Evolutionary conservation across 768 basidiomycete genomes (phyloP).

Genomic region (Albatrellus ellisii): DNA sequence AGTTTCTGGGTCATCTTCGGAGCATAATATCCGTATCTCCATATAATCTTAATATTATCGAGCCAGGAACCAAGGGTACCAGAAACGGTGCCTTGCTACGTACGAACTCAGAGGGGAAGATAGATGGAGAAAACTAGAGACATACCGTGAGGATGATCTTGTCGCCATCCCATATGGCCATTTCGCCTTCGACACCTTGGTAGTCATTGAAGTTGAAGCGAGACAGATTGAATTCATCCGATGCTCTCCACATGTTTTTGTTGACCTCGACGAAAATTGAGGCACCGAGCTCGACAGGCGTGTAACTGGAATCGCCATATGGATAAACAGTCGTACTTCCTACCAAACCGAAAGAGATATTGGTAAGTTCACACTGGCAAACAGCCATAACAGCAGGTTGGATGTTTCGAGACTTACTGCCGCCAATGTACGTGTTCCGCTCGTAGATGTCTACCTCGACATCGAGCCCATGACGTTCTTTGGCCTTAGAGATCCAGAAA

Average conservation of each 20-base stretch:
- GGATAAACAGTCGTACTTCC: slow-evolving; percentile 74
- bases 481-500: slow-evolving; percentile 73
- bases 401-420: too few species aligned
- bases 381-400: not conserved
- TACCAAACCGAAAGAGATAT: slow-evolving; percentile 19
- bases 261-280: slow-evolving; percentile 78
- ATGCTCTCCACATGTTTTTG: slow-evolving; percentile 59
- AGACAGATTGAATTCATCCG: slow-evolving; percentile 66
- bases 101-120: not conserved
- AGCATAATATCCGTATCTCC: slow-evolving; percentile 8
- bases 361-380: not conserved
- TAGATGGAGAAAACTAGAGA: not conserved
- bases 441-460: slow-evolving; percentile 83
- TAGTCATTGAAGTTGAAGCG: slow-evolving; percentile 29
- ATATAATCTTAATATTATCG: slow-evolving; percentile 5
- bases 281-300: slow-evolving; percentile 72
- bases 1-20: slow-evolving; percentile 2
- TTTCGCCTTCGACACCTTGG: slow-evolving; percentile 37
- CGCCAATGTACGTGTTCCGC: slow-evolving; percentile 61
- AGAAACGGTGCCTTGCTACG: not conserved
- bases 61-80: slow-evolving; percentile 3
- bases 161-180: slow-evolving; percentile 79
- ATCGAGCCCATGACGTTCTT: slow-evolving; percentile 52
- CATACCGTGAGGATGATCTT: slow-evolving; percentile 52
- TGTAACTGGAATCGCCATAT: slow-evolving; percentile 41